Base-by-base conservation (phyloP, 805 yeast species). In the Hanseniaspora thailandica region DNA sequence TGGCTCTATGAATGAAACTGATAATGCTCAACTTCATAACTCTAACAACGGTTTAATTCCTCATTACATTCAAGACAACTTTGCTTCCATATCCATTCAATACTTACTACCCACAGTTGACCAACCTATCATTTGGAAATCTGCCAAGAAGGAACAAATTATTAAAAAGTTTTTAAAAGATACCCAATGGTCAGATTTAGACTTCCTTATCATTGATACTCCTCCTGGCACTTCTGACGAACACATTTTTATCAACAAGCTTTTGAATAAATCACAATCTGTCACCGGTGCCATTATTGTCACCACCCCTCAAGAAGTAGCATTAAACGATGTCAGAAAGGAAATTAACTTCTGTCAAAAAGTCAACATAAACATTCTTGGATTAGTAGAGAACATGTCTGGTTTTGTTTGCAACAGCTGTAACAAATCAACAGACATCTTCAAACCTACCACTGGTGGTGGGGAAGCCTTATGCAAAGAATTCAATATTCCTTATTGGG, bases 151-250 rank as follows among this genome's bases (percentile, higher is more conserved):
- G 69, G 88, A 86, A 60, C 88, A 94, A 0, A 72, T 93, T 46
- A 93, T 93, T 50, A 93, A 93, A 63, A 96, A 88, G 69, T 93
- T 93, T 61, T 71, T 93, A 52, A 87, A 85, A 63, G 97, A 90
- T 61, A 97, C 93, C 2, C 88, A 86, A 61, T 93, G 99, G 99
- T 96, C 95, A 4, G 71, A 70, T 58, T 68, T 85, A 54, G 97
- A 93, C 66, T 93, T 85, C 62, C 71, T 93, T 59, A 76, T 93
- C 15, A 84, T 93, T 17, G 99, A 93, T 62, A 93, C 99, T 0
- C 99, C 98, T 0, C 99, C 99, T 0, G 98, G 99, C 0, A 93
- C 99, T 0, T 84, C 96, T 0, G 99, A 93, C 67, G 99, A 93
- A 66, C 99, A 93, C 68, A 74, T 93, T 40, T 82, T 95, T 7